A percentile compares a stretch with the other conserved stretches of the same genome.
Conservation (phyloP, 1,139 yeast genomes). For the Protomyces gravidus region DNA sequence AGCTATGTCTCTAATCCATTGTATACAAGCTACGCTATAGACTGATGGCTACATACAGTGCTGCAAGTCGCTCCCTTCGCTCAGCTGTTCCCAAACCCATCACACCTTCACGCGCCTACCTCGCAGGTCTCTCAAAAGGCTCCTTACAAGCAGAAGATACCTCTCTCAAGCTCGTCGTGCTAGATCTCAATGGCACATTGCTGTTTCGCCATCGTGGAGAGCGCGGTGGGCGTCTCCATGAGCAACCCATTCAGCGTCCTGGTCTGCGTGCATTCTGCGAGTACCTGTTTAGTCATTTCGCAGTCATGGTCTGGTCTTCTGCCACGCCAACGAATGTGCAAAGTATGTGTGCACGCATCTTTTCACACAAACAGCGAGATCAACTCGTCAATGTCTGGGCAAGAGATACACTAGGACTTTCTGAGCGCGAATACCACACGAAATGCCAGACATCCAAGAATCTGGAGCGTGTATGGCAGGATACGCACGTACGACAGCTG, state of each 20-base stretch:
- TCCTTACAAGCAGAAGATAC: not conserved
- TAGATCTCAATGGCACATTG: constrained; percentile 27
- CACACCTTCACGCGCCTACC: not conserved
- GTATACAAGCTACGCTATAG: not conserved
- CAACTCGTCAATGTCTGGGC: constrained; percentile 27
- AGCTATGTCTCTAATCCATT: too few species aligned
- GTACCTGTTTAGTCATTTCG: constrained; percentile 21
- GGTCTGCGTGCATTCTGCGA: constrained; percentile 6
- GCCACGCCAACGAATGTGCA: constrained; percentile 9
- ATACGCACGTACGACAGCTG: not conserved
- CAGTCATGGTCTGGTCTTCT: constrained; percentile 29
- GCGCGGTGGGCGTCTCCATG: not conserved
- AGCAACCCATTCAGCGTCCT: constrained; percentile 9
- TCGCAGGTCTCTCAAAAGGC: not conserved
- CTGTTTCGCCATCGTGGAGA: constrained; percentile 8
- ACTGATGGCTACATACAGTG: not conserved
- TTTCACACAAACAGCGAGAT: constrained; percentile 7
- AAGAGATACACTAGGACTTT: constrained; percentile 23
- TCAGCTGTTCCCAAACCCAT: not conserved
- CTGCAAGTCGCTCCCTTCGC: not conserved
- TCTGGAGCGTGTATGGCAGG: constrained; percentile 17
- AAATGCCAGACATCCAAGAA: constrained; percentile 24
- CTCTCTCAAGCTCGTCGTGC: constrained; percentile 10
- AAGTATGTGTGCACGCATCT: constrained; percentile 16
- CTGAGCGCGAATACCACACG: not conserved